Percentiles rank a stretch among this genome's conserved stretches.
Evolutionary conservation across 2,329 filamentous ascomycete species (phyloP).

Genomic region (Chrysoporthe puriensis): DNA sequence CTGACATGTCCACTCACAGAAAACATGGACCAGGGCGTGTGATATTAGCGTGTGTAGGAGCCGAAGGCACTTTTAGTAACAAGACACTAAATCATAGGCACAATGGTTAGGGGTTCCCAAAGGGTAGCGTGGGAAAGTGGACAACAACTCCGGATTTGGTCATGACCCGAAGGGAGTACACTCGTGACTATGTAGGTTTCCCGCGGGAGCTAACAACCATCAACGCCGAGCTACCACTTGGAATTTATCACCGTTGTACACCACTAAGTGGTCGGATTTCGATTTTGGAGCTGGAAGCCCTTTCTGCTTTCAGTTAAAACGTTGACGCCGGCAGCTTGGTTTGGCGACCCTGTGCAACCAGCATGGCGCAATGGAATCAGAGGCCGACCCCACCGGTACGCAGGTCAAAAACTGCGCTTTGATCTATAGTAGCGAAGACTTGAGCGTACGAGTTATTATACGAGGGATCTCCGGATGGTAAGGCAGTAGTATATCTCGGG

Average conservation of each 20-base stretch:
- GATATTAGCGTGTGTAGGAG: not conserved
- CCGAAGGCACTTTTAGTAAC: not conserved
- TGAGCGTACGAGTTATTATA: slow-evolving; percentile 14
- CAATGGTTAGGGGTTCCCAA: not conserved
- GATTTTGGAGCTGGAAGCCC: slow-evolving; percentile 13
- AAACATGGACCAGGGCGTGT: not conserved
- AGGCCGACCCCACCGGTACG: not conserved
- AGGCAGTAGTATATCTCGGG: slow-evolving; percentile 5
- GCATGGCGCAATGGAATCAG: not conserved
- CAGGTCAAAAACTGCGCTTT: not conserved
- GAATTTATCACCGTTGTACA: not conserved
- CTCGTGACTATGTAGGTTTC: not conserved
- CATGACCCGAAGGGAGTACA: not conserved
- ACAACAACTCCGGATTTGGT: not conserved
- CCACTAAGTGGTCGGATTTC: not conserved
- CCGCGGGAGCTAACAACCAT: not conserved
- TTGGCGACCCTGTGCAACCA: not conserved
- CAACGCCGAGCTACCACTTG: not conserved
- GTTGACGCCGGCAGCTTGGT: slow-evolving; percentile 10
- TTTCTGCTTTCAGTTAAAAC: slow-evolving; percentile 16
- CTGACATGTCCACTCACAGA: not conserved
- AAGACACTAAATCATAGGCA: not conserved
- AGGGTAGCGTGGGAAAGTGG: not conserved
- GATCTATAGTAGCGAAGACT: not conserved
- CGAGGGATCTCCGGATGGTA: slow-evolving; percentile 15